Base-by-base conservation (phyloP, 768 basidiomycete species). In the Clitopilus hobsonii region DNA sequence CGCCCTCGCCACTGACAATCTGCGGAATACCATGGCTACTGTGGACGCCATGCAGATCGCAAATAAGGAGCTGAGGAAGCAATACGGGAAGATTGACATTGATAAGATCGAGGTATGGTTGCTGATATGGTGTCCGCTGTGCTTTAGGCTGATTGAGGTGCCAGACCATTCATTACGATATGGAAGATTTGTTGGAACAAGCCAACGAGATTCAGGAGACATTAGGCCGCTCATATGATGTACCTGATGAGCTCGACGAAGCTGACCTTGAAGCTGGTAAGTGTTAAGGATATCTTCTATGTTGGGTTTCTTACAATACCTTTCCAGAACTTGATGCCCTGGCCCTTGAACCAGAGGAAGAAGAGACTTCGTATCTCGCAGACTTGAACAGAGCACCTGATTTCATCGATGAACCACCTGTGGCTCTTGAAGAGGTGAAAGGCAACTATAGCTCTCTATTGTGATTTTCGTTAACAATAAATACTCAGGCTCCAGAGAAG, bases 21-120 rank as follows among this genome's bases (percentile, higher is more conserved):
- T 98, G 63, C 85, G 93, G 60, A 98, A 98, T 68, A 98, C 97
- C 63, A 98, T 99, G 96, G 96, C 93, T 11, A 98, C 97, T 0
- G 84, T 98, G 25, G 93, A 97, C 60, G 97, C 94, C 5, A 98
- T 99, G 94, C 84, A 93, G 67, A 65, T 80, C 16, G 95, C 97
- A 16, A 98, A 98, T 74, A 98, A 95, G 75, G 95, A 98, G 70
- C 81, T 99, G 73, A 84, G 84, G 74, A 94, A 89, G 69, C 95
- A 98, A 73, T 99, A 98, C 66, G 95, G 95, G 22, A 97, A 94
- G 76, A 86, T 98, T 59, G 87, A 99, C 65, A 85, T 99, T 61
- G 93, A 96, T 78, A 95, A 97, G 83, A 98, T 99, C 63, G 97
- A 98, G 80, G 95, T 96, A 58, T 57, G 80, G 64, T 32, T 55